Percentiles rank a stretch among this genome's conserved stretches.
Evolutionary conservation across 2,329 filamentous ascomycete species (phyloP).

Genomic region (Pochonia chlamydosporia): DNA sequence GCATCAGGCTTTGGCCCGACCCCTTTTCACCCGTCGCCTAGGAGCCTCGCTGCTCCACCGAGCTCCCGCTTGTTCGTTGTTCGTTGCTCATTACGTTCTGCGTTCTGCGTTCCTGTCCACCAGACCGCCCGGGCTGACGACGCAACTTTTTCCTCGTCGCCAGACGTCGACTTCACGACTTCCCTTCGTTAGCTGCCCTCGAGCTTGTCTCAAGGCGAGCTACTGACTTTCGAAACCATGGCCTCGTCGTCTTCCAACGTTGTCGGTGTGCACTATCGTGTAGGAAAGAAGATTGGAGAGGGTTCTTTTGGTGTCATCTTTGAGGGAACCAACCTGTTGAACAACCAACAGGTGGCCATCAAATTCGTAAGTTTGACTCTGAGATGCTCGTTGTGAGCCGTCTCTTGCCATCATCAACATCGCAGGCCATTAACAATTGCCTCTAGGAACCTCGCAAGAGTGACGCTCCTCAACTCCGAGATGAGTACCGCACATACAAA

Average conservation of each 20-base stretch:
- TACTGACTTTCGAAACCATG: slow-evolving; percentile 45
- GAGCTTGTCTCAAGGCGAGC: slow-evolving; percentile 7
- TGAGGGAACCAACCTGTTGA: slow-evolving; percentile 95
- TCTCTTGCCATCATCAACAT: background rate
- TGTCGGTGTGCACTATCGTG: slow-evolving; percentile 96
- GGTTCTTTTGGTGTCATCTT: slow-evolving; percentile 98
- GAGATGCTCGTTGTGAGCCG: background rate
- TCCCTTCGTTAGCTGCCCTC: slow-evolving; percentile 7
- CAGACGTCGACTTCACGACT: background rate
- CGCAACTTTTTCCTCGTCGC: slow-evolving; percentile 4
- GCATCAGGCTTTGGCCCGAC: slow-evolving; percentile 8
- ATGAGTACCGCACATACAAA: slow-evolving; percentile 99
- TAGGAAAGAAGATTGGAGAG: slow-evolving; percentile 99
- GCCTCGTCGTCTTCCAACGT: slow-evolving; percentile 91
- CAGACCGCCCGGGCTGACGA: slow-evolving; percentile 9
- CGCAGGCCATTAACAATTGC: slow-evolving; percentile 9
- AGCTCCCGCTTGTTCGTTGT: slow-evolving; percentile 10
- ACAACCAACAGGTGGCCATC: slow-evolving; percentile 98
- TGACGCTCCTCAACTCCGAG: slow-evolving; percentile 92
- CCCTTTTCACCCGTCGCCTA: slow-evolving; percentile 9
- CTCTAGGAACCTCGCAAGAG: slow-evolving; percentile 91
- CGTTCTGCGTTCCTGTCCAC: slow-evolving; percentile 6
- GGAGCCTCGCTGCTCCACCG: slow-evolving; percentile 13
- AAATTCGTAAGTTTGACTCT: slow-evolving; percentile 72
- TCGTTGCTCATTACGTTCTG: too few relatives aligned